phyloP scores from a whole-genome alignment of 257 asterid genomes.

The Ajuga chamaepitys region DNA sequence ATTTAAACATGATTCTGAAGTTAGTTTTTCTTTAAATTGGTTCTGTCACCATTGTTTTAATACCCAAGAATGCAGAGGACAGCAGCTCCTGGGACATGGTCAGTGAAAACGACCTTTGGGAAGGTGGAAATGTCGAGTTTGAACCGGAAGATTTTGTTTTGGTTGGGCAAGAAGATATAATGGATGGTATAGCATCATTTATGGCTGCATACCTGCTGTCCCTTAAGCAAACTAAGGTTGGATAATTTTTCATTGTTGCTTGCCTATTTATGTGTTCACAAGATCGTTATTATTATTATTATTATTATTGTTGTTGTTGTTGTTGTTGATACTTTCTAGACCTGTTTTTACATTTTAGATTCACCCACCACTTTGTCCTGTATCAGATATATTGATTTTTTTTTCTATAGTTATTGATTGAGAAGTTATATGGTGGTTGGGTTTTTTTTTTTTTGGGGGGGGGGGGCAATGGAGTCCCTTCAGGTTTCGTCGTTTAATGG shows the following conservation, averaged over 20 bases:
- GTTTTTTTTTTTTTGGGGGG: neutral
- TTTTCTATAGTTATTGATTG: neutral
- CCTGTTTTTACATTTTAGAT: neutral
- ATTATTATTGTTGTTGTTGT: no score
- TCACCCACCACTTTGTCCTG: neutral
- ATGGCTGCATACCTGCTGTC: conserved; percentile 94
- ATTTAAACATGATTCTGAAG: neutral
- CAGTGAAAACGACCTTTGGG: conserved; percentile 84
- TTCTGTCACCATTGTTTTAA: conserved; percentile 10
- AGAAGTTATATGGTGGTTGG: neutral
- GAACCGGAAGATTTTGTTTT: conserved; percentile 80
- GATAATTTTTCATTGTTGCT: neutral
- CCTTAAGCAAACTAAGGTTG: conserved; percentile 88
- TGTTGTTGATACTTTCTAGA: conserved; percentile 6
- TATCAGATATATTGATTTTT: no score
- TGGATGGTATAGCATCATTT: conserved; percentile 96
- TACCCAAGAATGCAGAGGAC: conserved; percentile 58
- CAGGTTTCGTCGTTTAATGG: neutral
- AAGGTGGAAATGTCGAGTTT: conserved; percentile 48
- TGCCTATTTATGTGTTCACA: conserved; percentile 4
- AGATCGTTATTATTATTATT: neutral
- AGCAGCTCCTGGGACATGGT: conserved; percentile 93
- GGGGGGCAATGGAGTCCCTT: neutral
- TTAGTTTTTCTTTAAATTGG: neutral
- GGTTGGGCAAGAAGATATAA: conserved; percentile 94